Base-by-base conservation (phyloP, 768 basidiomycete genomes). In the Rhizopogon roseolus region DNA sequence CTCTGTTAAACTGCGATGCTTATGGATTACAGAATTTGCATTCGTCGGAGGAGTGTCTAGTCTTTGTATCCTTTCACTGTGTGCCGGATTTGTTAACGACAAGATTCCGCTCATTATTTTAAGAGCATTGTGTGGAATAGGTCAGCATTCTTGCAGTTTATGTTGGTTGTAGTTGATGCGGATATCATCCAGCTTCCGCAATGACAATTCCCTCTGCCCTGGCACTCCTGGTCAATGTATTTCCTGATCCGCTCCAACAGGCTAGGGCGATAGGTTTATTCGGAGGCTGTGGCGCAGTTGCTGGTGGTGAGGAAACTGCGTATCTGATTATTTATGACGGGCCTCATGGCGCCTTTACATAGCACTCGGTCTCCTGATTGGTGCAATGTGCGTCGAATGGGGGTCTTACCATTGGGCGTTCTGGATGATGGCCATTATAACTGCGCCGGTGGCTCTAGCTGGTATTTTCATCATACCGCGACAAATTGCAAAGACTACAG, bases 341-440 rank as follows among this genome's bases (percentile, higher is more conserved):
- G 19, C 16, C 13, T 42, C 10, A 40, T 16, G 6, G n/a, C 2
- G 54, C 43, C 44, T 39, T n/a, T 22, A 19, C 37, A 22, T 41
- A 77, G 74, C 74, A 4, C 53, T 71, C 41, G 76, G 77, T 0
- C 57, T 76, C 14, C 50, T 77, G n/a, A 66, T 77, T 9, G 79
- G 78, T 8, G 78, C 76, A 2, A 17, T 74, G 10, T 69, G 79
- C 43, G 71, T 74, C 3, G 59, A 67, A 37, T 73, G 64, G 29
- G 66, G 66, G 1, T 71, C 74, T 11, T 81, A 75, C 68, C 71
- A 62, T 27, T 81, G 79, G 80, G 70, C 81, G 19, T 81, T 83
- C 60, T 80, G 74, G 62, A 71, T 76, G 54, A 64, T 71, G 25
- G 70, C 75, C 4, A 71, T 79, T 39, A 50, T 79, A 29, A 61